Base-by-base conservation (phyloP, 176 grass and related monocot species). In the Zea luxurians region DNA sequence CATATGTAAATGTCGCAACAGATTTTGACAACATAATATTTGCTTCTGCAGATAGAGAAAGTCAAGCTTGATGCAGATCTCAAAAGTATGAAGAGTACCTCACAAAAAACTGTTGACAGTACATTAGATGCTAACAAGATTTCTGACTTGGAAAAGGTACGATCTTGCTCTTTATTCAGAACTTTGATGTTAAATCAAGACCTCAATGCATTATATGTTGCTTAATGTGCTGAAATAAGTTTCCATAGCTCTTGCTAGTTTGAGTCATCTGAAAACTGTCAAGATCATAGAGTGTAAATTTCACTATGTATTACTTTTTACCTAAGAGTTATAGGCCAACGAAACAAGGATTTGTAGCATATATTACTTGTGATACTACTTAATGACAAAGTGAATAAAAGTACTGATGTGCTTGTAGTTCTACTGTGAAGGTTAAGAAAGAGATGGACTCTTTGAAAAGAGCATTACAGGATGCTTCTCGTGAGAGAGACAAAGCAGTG, bases 401-500 rank as follows among this genome's bases (percentile, higher is more conserved):
- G 72, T 86, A 74, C 71, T 90, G 65, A 85, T 78, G 27, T 76
- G 55, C 55, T 86, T 82, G 83, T 86, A 76, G 79, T 85, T 81
- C 40, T 49, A 86, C 70, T 89, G 76, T 86, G 78, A 90, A 98
- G 92, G 90, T 88, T 82, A 81, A 61, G 75, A 89, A 90, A 86
- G 90, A 99, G 64, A 91, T 89, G 83, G 62, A 67, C 66, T 85
- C 77, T 16, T 83, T 99, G 82, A 87, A 93, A 77, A 83, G 78
- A 79, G 45, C 70, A 66, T 54, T 99, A 65, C 83, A 89, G 66
- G 89, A 76, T 18, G 68, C 86, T 58, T 69, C 44, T 50, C 74
- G 70, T 75, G 90, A 91, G 82, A 91, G 84, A 55, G 96, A 99
- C 44, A 93, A 89, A 63, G 87, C 89, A 81, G 55, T 93, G 74